These are phyloP conservation scores for Fraxinus excelsior DNA, from an alignment of 257 asterid species.

Conservation along the genomic window DNA sequence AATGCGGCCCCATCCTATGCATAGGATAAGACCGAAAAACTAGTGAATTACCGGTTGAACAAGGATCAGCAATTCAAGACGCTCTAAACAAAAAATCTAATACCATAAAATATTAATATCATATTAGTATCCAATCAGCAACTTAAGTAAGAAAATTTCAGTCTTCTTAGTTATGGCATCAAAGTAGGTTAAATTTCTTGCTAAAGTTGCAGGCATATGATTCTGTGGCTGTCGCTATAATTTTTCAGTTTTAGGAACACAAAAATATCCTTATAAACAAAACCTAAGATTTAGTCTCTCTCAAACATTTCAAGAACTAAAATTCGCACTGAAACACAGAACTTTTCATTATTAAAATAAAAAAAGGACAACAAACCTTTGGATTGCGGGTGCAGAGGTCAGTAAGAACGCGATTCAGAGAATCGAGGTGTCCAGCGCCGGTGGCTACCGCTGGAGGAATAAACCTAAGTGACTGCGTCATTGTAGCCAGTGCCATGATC, in stretches of 20 bases:
- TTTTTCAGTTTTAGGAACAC: neutral
- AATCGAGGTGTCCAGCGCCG: conserved; percentile 67
- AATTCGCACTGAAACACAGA: neutral
- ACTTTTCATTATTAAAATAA: neutral
- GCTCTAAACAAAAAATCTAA: conserved; percentile 16
- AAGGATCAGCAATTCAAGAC: conserved; percentile 3
- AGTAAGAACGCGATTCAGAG: conserved; percentile 65
- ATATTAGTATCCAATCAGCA: neutral
- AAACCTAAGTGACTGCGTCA: conserved; percentile 68
- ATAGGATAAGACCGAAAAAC: conserved; percentile 21
- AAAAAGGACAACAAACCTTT: conserved; percentile 42
- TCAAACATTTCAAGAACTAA: neutral
- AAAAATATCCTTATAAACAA: neutral
- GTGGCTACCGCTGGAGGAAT: conserved; percentile 54
- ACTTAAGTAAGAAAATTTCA: neutral
- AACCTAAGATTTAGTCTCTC: neutral
- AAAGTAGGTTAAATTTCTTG: neutral
- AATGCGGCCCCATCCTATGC: conserved; percentile 82
- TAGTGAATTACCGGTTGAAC: neutral
- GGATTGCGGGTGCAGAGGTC: conserved; percentile 73
- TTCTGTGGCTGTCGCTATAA: neutral
- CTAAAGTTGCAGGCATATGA: neutral
- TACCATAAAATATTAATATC: neutral
- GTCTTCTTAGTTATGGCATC: neutral
- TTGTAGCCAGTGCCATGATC: conserved; percentile 56